Percentiles rank a stretch among this genome's conserved stretches.
phyloP scores from a whole-genome alignment of 164 flowering plant species.

The Vitis amurensis region DNA sequence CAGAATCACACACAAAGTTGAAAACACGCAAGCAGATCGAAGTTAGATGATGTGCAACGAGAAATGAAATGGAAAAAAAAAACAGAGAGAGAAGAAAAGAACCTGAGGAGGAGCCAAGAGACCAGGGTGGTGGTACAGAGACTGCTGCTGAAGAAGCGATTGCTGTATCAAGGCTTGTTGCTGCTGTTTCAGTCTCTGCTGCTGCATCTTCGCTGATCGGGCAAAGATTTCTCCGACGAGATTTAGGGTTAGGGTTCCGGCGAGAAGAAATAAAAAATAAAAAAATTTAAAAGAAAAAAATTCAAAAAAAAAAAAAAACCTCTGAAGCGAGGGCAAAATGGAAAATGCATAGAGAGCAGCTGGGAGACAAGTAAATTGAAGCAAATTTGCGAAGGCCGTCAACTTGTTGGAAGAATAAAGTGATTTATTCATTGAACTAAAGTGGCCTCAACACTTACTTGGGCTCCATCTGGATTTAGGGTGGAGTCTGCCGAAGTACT shows the following conservation, averaged over 20 bases:
- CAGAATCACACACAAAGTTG: background rate
- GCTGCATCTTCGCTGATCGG: slow-evolving; percentile 18
- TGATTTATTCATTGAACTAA: no score
- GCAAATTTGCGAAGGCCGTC: no score
- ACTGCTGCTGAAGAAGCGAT: slow-evolving; percentile 63
- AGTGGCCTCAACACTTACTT: no score
- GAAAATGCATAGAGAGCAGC: background rate
- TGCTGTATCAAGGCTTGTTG: slow-evolving; percentile 76
- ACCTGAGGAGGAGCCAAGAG: slow-evolving; percentile 57
- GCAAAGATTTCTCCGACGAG: background rate
- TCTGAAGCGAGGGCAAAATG: slow-evolving; percentile 7
- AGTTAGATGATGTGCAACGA: no score
- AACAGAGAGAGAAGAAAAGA: background rate
- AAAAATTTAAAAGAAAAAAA: no score
- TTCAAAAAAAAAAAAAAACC: no score
- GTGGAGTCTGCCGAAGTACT: no score
- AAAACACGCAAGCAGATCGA: background rate
- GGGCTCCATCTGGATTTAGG: no score
- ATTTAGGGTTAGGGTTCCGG: slow-evolving; percentile 11
- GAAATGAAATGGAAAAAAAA: background rate
- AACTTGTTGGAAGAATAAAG: no score
- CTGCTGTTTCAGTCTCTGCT: slow-evolving; percentile 40
- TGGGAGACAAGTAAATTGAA: background rate
- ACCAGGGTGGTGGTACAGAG: slow-evolving; percentile 51
- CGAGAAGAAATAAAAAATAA: background rate